phyloP scores from a whole-genome alignment of 306 rosid species.

The Gleditsia sinensis region DNA sequence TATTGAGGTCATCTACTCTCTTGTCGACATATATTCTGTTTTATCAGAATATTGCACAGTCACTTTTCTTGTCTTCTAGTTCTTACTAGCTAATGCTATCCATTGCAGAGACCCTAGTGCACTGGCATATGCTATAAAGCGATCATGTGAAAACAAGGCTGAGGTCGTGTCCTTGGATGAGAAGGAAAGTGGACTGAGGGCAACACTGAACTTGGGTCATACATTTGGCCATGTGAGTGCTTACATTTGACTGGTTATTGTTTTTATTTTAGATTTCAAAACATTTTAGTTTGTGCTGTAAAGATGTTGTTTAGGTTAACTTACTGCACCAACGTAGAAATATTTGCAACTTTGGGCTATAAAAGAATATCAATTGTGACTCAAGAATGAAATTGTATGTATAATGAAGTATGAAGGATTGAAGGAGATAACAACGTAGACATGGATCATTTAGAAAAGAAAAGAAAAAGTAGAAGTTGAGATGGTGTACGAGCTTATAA shows the following conservation, averaged over 20 bases:
- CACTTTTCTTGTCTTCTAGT: neutral
- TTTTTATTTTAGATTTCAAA: slow-evolving; percentile 26
- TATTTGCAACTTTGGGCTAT: neutral
- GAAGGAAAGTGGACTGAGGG: slow-evolving; percentile 96
- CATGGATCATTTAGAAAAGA: neutral
- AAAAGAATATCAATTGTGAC: neutral
- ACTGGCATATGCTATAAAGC: slow-evolving; percentile 88
- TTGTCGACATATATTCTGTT: no score
- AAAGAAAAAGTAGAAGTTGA: no score
- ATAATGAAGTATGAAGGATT: neutral
- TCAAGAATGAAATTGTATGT: neutral
- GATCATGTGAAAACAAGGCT: slow-evolving; percentile 95
- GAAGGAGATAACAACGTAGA: neutral
- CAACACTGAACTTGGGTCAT: slow-evolving; percentile 94
- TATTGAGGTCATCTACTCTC: neutral
- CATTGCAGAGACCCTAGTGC: slow-evolving; percentile 79
- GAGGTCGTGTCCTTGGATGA: slow-evolving; percentile 92
- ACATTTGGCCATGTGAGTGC: slow-evolving; percentile 96
- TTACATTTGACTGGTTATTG: slow-evolving; percentile 26
- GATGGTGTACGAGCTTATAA: no score
- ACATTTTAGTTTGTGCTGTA: neutral
- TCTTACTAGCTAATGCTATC: slow-evolving; percentile 28
- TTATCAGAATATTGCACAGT: no score
- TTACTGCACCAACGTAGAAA: neutral
- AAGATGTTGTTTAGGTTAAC: no score